Percentiles rank a stretch among this genome's conserved stretches.
These are phyloP conservation scores for Sugiyamaella japonica DNA, from an alignment of 1,139 yeast genomes.

Conservation along the genomic window DNA sequence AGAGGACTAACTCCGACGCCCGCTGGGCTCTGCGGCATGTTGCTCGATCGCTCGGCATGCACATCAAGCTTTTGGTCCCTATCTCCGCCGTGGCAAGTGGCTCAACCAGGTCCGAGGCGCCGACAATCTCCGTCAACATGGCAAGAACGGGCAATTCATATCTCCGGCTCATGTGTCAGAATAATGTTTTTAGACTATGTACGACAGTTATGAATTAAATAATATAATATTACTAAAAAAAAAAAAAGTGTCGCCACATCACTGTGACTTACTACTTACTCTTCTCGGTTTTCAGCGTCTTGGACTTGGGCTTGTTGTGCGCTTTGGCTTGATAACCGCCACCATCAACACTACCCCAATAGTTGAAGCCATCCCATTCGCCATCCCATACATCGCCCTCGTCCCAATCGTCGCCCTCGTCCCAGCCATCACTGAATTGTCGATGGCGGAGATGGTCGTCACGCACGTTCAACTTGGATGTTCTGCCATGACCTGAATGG, in stretches of 20 bases:
- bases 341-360: too few species aligned
- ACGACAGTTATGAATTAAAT: neutral
- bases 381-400: slow-evolving; percentile 1
- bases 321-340: neutral
- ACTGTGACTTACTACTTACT: too few species aligned
- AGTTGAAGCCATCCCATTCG: neutral
- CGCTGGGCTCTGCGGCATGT: neutral
- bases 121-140: neutral
- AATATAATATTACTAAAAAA: too few species aligned
- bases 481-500: too few species aligned
- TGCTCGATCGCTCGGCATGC: neutral
- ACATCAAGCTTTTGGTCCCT: neutral
- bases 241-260: too few species aligned
- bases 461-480: neutral
- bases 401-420: neutral
- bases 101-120: too few species aligned
- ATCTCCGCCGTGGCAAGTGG: too few species aligned
- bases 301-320: too few species aligned
- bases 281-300: too few species aligned
- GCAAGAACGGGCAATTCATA: neutral
- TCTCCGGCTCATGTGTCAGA: neutral
- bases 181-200: neutral
- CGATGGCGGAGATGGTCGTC: neutral
- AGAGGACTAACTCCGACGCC: neutral
- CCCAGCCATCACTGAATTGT: neutral